These are phyloP conservation scores for Buddleja alternifolia DNA, from an alignment of 257 asterid genomes.

Conservation along the genomic window DNA sequence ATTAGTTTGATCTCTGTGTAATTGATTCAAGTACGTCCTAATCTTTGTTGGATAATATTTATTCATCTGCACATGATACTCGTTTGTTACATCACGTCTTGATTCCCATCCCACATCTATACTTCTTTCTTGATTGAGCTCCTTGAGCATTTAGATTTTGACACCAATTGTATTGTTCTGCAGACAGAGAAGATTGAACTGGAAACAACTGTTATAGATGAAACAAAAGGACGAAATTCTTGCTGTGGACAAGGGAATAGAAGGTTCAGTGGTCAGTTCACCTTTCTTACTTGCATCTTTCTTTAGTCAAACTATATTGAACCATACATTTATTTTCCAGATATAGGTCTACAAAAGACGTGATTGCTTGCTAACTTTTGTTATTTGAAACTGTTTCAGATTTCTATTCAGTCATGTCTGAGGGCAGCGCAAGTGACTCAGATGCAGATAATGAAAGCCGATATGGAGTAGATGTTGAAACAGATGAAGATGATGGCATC, in stretches of 20 bases:
- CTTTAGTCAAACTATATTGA: constrained; percentile 16
- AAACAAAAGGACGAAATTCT: constrained; percentile 94
- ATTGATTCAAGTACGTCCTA: constrained; percentile 11
- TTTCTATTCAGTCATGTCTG: constrained; percentile 96
- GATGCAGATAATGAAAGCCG: constrained; percentile 89
- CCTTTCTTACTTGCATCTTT: constrained; percentile 17
- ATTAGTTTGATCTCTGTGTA: not conserved
- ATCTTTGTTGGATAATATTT: constrained; percentile 16
- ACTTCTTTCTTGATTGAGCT: constrained; percentile 10
- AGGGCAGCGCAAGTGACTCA: constrained; percentile 92
- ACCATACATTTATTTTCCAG: constrained; percentile 9
- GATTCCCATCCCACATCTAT: constrained; percentile 15
- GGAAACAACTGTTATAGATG: constrained; percentile 98
- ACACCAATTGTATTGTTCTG: constrained; percentile 32
- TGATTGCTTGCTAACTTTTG: not conserved
- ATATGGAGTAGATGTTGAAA: constrained; percentile 80
- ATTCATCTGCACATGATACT: constrained; percentile 23
- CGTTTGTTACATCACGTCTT: constrained; percentile 8
- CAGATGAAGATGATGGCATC: constrained; percentile 86
- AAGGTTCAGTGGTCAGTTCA: constrained; percentile 93
- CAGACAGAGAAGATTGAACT: constrained; percentile 94
- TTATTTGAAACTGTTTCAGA: constrained; percentile 48
- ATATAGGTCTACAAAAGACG: constrained; percentile 19
- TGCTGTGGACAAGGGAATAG: constrained; percentile 87
- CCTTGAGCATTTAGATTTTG: constrained; percentile 19